Conservation (phyloP, 1,284 basidiomycete species). For the Xerocomus nothofagi region DNA sequence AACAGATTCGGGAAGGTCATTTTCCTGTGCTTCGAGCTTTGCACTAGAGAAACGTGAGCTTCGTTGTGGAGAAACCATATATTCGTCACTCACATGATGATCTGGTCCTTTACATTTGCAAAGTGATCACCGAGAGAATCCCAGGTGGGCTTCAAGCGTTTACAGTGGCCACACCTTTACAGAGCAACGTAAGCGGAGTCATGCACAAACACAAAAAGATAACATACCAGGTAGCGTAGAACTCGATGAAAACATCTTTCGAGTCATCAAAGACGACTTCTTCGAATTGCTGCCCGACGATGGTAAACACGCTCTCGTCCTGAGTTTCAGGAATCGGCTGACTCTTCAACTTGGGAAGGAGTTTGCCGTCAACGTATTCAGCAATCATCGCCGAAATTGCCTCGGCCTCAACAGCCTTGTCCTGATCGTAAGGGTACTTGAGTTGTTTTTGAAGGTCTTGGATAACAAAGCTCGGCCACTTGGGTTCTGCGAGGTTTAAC, state of each 20-base stretch:
- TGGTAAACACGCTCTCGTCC: slow-evolving; percentile 78
- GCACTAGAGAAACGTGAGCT: slow-evolving; percentile 53
- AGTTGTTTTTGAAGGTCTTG: slow-evolving; percentile 84
- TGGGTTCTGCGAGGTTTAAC: slow-evolving; percentile 80
- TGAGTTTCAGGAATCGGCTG: slow-evolving; percentile 84
- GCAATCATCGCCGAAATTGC: slow-evolving; percentile 62
- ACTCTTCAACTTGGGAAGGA: slow-evolving; percentile 89
- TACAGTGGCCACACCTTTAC: slow-evolving; percentile 89
- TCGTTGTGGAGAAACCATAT: slow-evolving; percentile 1
- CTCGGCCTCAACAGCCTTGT: slow-evolving; percentile 56
- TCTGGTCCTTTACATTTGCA: slow-evolving; percentile 70
- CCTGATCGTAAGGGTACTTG: slow-evolving; percentile 88
- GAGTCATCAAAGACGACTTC: slow-evolving; percentile 80
- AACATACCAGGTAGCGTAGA: slow-evolving; percentile 92
- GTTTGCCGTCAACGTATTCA: slow-evolving; percentile 69
- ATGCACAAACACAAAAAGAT: background rate
- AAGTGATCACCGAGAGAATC: slow-evolving; percentile 90
- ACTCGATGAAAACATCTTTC: slow-evolving; percentile 97
- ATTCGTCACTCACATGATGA: slow-evolving; percentile 71
- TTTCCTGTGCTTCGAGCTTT: slow-evolving; percentile 96
- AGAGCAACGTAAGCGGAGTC: background rate
- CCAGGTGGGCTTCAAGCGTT: slow-evolving; percentile 94
- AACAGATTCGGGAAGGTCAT: slow-evolving; percentile 88
- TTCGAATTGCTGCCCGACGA: slow-evolving; percentile 93
- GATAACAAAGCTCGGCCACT: slow-evolving; percentile 94